Evolutionary conservation across 495 filamentous ascomycete species (phyloP).

Genomic region (Entonaema liquescens): DNA sequence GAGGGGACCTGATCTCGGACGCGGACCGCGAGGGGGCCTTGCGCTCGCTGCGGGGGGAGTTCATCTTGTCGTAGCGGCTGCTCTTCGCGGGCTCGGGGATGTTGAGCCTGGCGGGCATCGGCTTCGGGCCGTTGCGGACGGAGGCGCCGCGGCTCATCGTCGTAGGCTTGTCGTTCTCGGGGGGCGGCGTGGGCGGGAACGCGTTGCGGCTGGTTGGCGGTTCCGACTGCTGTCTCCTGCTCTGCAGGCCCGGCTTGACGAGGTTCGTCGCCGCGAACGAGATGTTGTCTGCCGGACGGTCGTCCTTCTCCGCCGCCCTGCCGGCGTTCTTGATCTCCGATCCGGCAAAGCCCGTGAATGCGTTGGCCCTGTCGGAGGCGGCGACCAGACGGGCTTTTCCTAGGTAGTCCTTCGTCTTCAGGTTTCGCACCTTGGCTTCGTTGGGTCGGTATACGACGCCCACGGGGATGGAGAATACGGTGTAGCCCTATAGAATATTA

Average conservation of each 20-base stretch:
- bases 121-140: constrained; percentile 63
- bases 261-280: constrained; percentile 92
- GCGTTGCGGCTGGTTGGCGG: constrained; percentile 80
- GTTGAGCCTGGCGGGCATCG: constrained; percentile 62
- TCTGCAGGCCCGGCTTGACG: constrained; percentile 81
- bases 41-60: constrained; percentile 55
- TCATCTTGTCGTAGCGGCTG: constrained; percentile 59
- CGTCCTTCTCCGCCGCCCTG: constrained; percentile 63
- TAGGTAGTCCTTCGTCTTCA: constrained; percentile 96
- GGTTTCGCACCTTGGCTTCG: constrained; percentile 96
- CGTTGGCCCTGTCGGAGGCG: constrained; percentile 79
- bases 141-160: constrained; percentile 61
- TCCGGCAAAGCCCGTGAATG: constrained; percentile 79
- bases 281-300: constrained; percentile 78
- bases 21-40: constrained; percentile 48
- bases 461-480: constrained; percentile 98
- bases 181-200: constrained; percentile 95
- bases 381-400: constrained; percentile 95
- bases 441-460: constrained; percentile 95
- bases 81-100: constrained; percentile 58
- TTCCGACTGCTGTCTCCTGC: constrained; percentile 85
- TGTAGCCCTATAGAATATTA: constrained; percentile 77
- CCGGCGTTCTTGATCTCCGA: constrained; percentile 72
- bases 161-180: constrained; percentile 73
- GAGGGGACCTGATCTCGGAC: constrained; percentile 53